phyloP scores from a whole-genome alignment of 2,329 filamentous ascomycete genomes.

The Verticillium nonalfalfae region DNA sequence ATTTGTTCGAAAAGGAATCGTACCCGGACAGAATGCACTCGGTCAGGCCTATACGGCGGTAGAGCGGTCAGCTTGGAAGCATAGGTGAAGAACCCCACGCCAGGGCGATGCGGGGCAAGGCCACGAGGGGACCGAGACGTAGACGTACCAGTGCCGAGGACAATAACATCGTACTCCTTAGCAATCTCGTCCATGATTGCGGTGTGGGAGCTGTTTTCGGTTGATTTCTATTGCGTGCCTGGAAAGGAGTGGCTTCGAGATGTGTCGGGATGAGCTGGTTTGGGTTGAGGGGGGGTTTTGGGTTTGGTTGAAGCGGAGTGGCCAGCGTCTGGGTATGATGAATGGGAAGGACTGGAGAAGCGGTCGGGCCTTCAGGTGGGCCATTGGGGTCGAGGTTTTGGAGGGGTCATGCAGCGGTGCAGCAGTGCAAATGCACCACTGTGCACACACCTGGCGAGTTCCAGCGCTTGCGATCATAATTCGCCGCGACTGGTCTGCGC shows the following conservation, averaged over 20 bases:
- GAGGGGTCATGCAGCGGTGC: constrained; percentile 6
- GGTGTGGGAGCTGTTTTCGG: neutral
- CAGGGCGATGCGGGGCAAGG: constrained; percentile 17
- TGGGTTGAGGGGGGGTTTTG: neutral
- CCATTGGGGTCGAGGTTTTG: constrained; percentile 4
- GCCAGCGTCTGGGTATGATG: neutral
- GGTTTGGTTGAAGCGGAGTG: neutral
- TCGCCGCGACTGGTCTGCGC: neutral
- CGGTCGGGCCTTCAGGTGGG: constrained; percentile 1
- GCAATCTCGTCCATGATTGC: constrained; percentile 91
- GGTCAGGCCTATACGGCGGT: constrained; percentile 64
- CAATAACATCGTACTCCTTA: constrained; percentile 97
- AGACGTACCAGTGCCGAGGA: constrained; percentile 86
- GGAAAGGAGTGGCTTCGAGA: neutral
- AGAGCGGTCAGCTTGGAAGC: constrained; percentile 4
- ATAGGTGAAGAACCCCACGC: constrained; percentile 7
- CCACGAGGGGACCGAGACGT: constrained; percentile 12
- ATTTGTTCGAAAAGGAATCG: constrained; percentile 14
- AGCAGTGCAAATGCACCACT: neutral
- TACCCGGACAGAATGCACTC: constrained; percentile 99
- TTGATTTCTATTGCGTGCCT: neutral
- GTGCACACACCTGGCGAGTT: neutral
- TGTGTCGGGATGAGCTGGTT: neutral
- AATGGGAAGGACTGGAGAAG: neutral
- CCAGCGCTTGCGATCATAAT: neutral